phyloP scores from a whole-genome alignment of 306 rosid genomes.

The peach (Prunus persica) region Prunus_persica_NCBIv2 NC_034010.1:24638501-24639000 shows the following conservation, averaged over 20 bases:
- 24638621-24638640: conserved; percentile 25
- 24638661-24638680: conserved; percentile 37
- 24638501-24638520: conserved; percentile 64
- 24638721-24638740: conserved; percentile 30
- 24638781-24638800: conserved; percentile 37
- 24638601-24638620: conserved; percentile 33
- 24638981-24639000: conserved; percentile 73
- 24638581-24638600: conserved; percentile 19
- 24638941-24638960: conserved; percentile 45
- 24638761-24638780: conserved; percentile 24
- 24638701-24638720: conserved; percentile 20
- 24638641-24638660: conserved; percentile 24
- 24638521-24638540: conserved; percentile 90
- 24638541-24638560: conserved; percentile 76
- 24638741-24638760: conserved; percentile 16
- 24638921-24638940: conserved; percentile 52
- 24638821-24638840: conserved; percentile 39
- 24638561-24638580: conserved; percentile 40
- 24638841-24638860: conserved; percentile 50
- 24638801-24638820: conserved; percentile 62
- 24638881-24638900: conserved; percentile 26
- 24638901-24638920: conserved; percentile 21
- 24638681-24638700: conserved; percentile 32
- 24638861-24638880: conserved; percentile 26
- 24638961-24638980: conserved; percentile 78